Evolutionary conservation across 1,284 basidiomycete genomes (phyloP), one percentile per base, ranked within the genome.

Genomic region (Heterobasidion annosum): DNA sequence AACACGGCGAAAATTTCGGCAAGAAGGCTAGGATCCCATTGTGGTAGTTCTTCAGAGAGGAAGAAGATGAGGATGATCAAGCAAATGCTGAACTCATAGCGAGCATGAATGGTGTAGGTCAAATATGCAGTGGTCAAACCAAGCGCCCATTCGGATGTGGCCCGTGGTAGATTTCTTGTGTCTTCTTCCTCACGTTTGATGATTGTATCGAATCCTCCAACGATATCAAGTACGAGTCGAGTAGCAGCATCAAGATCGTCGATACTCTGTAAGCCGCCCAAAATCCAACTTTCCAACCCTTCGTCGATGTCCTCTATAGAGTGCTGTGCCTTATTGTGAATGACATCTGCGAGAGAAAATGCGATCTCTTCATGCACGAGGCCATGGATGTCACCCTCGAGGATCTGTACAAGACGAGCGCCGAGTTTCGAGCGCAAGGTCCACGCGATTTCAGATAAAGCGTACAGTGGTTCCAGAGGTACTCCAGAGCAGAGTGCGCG

Each of bases 1-100:
- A 87, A 90, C n/a, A 89, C 79, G 12, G 84, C 84, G 64, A 91
- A 85, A 32, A 88, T 76, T 63, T 91, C 87, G 12, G 81, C 81
- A 34, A 91, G 68, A 34, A 89, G 62, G 15, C 78, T 71, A 25
- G 82, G 78, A 61, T 86, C 81, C 81, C 83, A 88, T 35, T 72
- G 66, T 35, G 70, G 67, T 16, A 88, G 69, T 34, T 82, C 77
- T 25, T 83, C 78, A 6, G 82, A 73, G 53, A 87, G 72, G 70
- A 88, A 85, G 62, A 89, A 82, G n/a, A 90, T 71, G 33, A 90
- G 67, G n/a, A 77, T 74, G 52, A 88, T 68, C 52, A 91, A 69
- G 8, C 80, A 74, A 7, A 88, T 68, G 57, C 79, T 81, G 34
- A 91, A 72, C 53, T 89, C 85, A 63, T 91, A 88, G 65, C 89